Percentiles rank a stretch among this genome's conserved stretches.
Conservation (phyloP, 2,329 filamentous ascomycete genomes). For the Aureobasidium sp. region DNA sequence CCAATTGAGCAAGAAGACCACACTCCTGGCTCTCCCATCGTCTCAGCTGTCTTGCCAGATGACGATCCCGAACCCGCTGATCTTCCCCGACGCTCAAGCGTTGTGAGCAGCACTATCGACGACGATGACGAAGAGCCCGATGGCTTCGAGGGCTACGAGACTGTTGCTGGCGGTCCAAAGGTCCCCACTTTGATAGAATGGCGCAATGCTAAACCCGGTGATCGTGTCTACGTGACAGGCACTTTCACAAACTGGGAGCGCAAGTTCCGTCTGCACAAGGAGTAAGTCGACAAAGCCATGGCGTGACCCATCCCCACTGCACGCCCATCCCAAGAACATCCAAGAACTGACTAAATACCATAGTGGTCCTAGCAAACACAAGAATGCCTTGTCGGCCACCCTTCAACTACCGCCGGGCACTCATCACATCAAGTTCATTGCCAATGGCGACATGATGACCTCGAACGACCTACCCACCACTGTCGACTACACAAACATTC, state of each 20-base stretch:
- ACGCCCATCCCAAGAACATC: background rate
- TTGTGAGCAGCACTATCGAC: conserved; percentile 54
- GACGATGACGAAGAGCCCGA: conserved; percentile 61
- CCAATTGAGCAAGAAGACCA: conserved; percentile 89
- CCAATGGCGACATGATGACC: conserved; percentile 76
- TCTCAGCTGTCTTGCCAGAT: conserved; percentile 52
- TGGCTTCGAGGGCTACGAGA: conserved; percentile 62
- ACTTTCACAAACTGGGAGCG: conserved; percentile 97
- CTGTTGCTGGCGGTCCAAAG: conserved; percentile 49
- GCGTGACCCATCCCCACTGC: conserved; percentile 1
- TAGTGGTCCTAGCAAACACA: conserved; percentile 28
- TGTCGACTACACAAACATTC: conserved; percentile 93
- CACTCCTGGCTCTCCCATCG: conserved; percentile 82
- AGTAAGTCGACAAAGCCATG: conserved; percentile 51
- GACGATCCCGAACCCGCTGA: conserved; percentile 39
- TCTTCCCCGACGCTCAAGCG: conserved; percentile 43
- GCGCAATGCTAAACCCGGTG: conserved; percentile 56
- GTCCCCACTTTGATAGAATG: conserved; percentile 83
- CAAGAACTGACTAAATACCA: background rate
- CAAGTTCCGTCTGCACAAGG: conserved; percentile 77
- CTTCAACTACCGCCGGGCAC: conserved; percentile 86
- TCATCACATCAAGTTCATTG: conserved; percentile 92
- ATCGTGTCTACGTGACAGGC: conserved; percentile 92
- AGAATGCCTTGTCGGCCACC: conserved; percentile 60
- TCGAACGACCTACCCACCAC: conserved; percentile 57